Evolutionary conservation across 2,329 filamentous ascomycete genomes (phyloP).

Genomic region (Ascochyta viciae-villosae): DNA sequence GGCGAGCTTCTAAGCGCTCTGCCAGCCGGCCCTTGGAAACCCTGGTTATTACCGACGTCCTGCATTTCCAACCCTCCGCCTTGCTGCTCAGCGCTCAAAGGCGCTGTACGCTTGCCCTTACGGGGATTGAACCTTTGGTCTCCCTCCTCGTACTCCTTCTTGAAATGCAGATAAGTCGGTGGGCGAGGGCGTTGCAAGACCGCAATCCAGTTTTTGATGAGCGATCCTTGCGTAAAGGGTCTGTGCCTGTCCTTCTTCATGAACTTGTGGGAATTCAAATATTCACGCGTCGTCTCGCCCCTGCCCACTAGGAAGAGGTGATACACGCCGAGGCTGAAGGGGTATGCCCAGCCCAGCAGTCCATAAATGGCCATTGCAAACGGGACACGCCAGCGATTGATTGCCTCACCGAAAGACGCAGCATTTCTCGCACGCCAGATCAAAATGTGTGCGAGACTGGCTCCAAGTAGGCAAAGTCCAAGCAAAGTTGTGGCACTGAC

Average conservation of each 20-base stretch:
- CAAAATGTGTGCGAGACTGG: conserved; percentile 81
- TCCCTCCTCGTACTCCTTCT: conserved; percentile 75
- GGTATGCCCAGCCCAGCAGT: conserved; percentile 77
- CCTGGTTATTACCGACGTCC: conserved; percentile 40
- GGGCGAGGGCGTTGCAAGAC: conserved; percentile 84
- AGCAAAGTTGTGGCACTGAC: conserved; percentile 81
- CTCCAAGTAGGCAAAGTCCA: conserved; percentile 75
- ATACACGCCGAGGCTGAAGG: conserved; percentile 82
- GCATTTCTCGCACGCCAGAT: conserved; percentile 70
- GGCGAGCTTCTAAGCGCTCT: conserved; percentile 26
- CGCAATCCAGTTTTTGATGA: conserved; percentile 78
- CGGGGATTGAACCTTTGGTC: conserved; percentile 80
- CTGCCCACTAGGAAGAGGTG: conserved; percentile 90
- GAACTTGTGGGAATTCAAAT: conserved; percentile 96
- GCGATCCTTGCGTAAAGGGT: conserved; percentile 81
- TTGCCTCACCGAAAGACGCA: conserved; percentile 72
- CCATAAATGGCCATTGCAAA: conserved; percentile 91
- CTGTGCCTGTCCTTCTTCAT: conserved; percentile 88
- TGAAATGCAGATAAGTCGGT: conserved; percentile 90
- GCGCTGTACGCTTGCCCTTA: conserved; percentile 59
- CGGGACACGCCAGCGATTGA: conserved; percentile 75
- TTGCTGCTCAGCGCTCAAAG: conserved; percentile 60
- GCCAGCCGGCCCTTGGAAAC: conserved; percentile 45
- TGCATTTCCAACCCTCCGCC: conserved; percentile 75
- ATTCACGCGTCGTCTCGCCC: conserved; percentile 95